Conservation (phyloP, 495 filamentous ascomycete species). For the Darksidea phi region DNA sequence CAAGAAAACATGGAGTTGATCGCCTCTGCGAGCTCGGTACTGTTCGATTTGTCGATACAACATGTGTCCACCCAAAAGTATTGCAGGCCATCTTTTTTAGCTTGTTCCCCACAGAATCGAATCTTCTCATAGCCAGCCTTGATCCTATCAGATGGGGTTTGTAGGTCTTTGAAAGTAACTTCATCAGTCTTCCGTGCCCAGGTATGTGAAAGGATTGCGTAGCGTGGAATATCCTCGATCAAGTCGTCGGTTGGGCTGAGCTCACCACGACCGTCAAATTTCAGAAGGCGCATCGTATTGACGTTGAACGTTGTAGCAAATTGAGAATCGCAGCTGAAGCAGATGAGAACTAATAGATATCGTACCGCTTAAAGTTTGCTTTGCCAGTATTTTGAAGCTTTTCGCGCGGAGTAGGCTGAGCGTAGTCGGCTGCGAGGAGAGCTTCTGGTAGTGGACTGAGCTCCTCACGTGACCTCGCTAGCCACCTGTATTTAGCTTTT, state of each 20-base stretch:
- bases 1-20: background rate
- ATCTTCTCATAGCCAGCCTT: background rate
- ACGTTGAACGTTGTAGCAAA: too few relatives aligned
- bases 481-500: too few relatives aligned
- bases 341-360: too few relatives aligned
- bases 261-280: background rate
- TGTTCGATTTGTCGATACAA: background rate
- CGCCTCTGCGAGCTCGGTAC: background rate
- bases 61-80: background rate
- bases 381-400: too few relatives aligned
- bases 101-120: background rate
- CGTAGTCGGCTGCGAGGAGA: too few relatives aligned
- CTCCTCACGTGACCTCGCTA: too few relatives aligned
- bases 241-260: background rate
- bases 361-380: too few relatives aligned
- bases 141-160: background rate
- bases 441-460: too few relatives aligned
- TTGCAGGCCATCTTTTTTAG: background rate
- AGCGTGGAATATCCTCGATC: background rate
- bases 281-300: conserved; percentile 11
- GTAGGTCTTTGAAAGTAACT: background rate
- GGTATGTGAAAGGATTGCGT: background rate
- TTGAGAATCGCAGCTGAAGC: too few relatives aligned
- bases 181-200: background rate
- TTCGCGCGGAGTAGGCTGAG: too few relatives aligned